Evolutionary conservation across 768 basidiomycete genomes (phyloP).

Genomic region (Xerocomellus chrysenteron): DNA sequence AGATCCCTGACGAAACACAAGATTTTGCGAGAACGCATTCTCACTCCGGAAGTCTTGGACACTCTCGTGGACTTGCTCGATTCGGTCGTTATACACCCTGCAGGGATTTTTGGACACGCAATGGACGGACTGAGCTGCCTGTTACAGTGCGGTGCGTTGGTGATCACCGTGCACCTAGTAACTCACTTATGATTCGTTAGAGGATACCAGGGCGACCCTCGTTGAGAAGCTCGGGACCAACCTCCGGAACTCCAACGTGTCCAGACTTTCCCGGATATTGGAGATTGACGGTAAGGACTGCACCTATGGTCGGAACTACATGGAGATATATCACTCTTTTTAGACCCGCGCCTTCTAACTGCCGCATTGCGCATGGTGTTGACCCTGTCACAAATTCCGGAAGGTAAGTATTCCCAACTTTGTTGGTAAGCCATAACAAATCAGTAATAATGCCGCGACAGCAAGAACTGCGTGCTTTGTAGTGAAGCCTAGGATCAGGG

Average conservation of each 20-base stretch:
- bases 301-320: not conserved
- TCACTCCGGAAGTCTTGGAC: conserved; percentile 14
- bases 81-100: too few relatives aligned
- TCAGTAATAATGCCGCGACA: not conserved
- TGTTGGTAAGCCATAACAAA: too few relatives aligned
- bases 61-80: conserved; percentile 15
- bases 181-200: conserved; percentile 1
- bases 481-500: conserved; percentile 15
- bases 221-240: conserved; percentile 1
- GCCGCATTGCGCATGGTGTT: conserved; percentile 16
- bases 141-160: conserved; percentile 18
- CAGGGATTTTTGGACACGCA: too few relatives aligned
- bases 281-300: conserved; percentile 9
- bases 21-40: conserved; percentile 14
- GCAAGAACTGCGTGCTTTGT: not conserved
- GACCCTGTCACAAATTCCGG: conserved; percentile 10
- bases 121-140: conserved; percentile 23
- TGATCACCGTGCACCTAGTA: not conserved
- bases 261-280: conserved; percentile 16
- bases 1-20: conserved; percentile 18
- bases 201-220: conserved; percentile 5
- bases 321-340: not conserved
- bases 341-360: not conserved
- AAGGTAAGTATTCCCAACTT: not conserved
- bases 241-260: not conserved